Evolutionary conservation across 176 grass and related monocot genomes (phyloP), one percentile per base, ranked within the genome.

Genomic region (Avena eriantha): DNA sequence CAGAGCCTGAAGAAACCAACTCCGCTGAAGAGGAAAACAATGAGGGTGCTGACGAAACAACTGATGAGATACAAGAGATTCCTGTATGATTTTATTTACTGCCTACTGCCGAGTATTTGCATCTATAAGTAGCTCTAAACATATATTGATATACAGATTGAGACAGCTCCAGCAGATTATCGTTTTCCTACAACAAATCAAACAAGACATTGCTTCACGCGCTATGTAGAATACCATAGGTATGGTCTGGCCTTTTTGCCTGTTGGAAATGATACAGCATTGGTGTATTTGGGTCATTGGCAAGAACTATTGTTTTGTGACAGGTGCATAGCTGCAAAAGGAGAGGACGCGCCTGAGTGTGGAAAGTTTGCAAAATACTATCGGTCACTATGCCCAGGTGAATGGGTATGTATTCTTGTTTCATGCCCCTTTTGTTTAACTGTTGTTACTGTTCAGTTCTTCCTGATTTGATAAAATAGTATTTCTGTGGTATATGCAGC

Each of bases 171-270:
- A 23, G 92, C 94, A 82, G 92, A 97, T 92, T 90, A 92, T 23
- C 90, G 90, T 83, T 97, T 97, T 71, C 94, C 94, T 45, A 94
- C 94, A 69, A 94, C 92, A 68, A 97, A 97, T 90, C 88, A 97
- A 79, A 92, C 92, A 51, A 91, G 94, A 46, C 94, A 97, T 87
- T 97, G 92, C 83, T 94, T 97, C 83, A 94, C 94, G 31, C 90
- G 94, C 50, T 97, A 97, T 79, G 75, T 97, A 77, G 94, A 97
- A 84, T 97, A 97, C 84, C 94, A 97, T 74, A 97, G 88, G 92
- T 92, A 90, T 76, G 76, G 51, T 50, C 4, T 3, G 9, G n/a
- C 19, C 43, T 12, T 69, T 84, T 51, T 50, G 53, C 49, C 39
- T 56, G 78, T n/a, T 51, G 53, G 8, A 83, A 81, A 58, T 23